Percentiles rank a stretch among this genome's conserved stretches.
Conservation (phyloP, 441 rosid species). For the Geranium incanum region DNA sequence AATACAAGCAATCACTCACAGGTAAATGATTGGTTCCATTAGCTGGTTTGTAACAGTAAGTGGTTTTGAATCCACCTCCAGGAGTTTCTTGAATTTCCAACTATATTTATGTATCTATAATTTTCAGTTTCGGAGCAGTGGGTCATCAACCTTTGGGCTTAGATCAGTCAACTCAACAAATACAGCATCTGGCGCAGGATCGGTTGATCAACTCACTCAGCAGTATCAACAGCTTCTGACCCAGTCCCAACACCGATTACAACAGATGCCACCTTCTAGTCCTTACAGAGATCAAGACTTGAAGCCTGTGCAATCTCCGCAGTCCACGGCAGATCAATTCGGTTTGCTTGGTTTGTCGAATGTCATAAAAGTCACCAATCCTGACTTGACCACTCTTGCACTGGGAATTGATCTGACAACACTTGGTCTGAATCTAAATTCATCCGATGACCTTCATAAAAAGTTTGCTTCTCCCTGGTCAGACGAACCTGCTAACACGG, state of each 20-base stretch:
- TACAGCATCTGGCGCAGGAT: slow-evolving; percentile 53
- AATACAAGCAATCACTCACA: slow-evolving; percentile 75
- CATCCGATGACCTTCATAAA: slow-evolving; percentile 79
- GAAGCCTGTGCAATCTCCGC: slow-evolving; percentile 60
- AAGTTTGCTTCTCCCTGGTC: slow-evolving; percentile 96
- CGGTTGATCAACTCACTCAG: slow-evolving; percentile 71
- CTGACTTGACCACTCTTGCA: slow-evolving; percentile 78
- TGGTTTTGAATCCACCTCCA: background rate
- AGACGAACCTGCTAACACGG: slow-evolving; percentile 85
- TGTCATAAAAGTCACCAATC: slow-evolving; percentile 70
- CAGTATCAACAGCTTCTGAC: slow-evolving; percentile 74
- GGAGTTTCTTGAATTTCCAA: background rate
- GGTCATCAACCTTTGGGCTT: slow-evolving; percentile 70
- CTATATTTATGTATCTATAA: background rate
- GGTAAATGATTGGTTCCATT: slow-evolving; percentile 32
- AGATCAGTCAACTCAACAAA: slow-evolving; percentile 77
- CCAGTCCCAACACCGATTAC: slow-evolving; percentile 76
- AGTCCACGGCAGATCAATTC: slow-evolving; percentile 70
- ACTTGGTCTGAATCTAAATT: slow-evolving; percentile 79
- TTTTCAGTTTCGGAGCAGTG: slow-evolving; percentile 49
- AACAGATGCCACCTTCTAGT: slow-evolving; percentile 63
- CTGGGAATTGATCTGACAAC: slow-evolving; percentile 92
- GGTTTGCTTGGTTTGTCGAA: slow-evolving; percentile 81
- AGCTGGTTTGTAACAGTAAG: background rate
- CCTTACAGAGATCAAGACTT: slow-evolving; percentile 81